Evolutionary conservation across 2,329 filamentous ascomycete genomes (phyloP), one percentile per base, ranked within the genome.

Genomic region (Furcasterigmium furcatum): DNA sequence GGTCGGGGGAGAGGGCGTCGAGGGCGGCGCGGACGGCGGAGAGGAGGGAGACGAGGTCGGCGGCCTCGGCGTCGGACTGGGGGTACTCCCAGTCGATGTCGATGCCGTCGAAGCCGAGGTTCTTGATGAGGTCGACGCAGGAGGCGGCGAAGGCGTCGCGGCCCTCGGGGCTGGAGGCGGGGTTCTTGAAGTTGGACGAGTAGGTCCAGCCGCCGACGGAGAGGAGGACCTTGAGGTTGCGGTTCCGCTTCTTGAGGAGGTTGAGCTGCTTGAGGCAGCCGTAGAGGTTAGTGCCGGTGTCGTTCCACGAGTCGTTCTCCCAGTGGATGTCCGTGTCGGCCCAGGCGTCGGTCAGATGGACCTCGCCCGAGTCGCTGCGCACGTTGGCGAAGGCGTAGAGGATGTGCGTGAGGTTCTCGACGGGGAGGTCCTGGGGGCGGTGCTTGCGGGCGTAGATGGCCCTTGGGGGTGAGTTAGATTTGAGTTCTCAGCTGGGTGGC

Each of bases 201-300:
- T 95, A 96, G 0, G 91, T 95, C 91, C 91, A 96, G 42, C 92
- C 92, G 50, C 91, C 91, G 50, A 96, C 88, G 44, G 86, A 91
- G 5, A 96, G 78, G 12, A 96, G 76, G 4, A 94, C 73, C 65
- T 96, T 96, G 50, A 96, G 74, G 55, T 91, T 84, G 40, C 90
- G 85, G 65, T 96, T 88, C 50, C 77, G 74, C 52, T 82, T 80
- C 72, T 96, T 96, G 38, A 91, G 78, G 2, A 96, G 73, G 63
- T 88, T 89, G 29, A 96, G 79, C 68, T 96, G 90, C 72, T 96
- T 96, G 52, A 94, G 65, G 62, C 88, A 92, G 43, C 91, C 91
- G 62, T 95, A 96, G 29, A 95, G 73, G 63, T 96, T 95, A 49
- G 77, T 87, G 40, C 88, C 90, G 0, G 64, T 57, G 50, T 89